Evolutionary conservation across 768 basidiomycete genomes (phyloP).

Genomic region (Ramaria sp.): DNA sequence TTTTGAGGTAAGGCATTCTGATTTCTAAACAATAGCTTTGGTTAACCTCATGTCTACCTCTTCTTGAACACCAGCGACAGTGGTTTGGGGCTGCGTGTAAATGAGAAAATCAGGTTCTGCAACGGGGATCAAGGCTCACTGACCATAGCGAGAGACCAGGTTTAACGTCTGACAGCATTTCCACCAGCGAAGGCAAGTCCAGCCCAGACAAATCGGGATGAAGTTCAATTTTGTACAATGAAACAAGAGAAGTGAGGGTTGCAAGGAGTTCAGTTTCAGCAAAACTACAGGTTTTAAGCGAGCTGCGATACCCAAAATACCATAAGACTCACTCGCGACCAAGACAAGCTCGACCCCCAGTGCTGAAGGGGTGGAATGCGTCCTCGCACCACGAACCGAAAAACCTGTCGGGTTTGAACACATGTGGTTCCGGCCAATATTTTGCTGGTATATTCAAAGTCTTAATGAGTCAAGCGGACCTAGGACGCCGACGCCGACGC

Average conservation of each 20-base stretch:
- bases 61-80: too few relatives aligned
- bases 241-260: not conserved
- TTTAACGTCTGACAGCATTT: not conserved
- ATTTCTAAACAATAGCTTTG: too few relatives aligned
- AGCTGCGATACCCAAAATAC: not conserved
- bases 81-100: too few relatives aligned
- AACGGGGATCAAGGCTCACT: too few relatives aligned
- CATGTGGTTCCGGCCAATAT: conserved; percentile 5
- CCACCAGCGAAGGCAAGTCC: not conserved
- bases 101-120: too few relatives aligned
- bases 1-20: too few relatives aligned
- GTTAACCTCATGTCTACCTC: too few relatives aligned
- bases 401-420: conserved; percentile 6
- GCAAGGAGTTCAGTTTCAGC: not conserved
- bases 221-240: not conserved
- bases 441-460: not conserved
- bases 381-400: conserved; percentile 2
- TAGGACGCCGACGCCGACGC: not conserved
- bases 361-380: conserved; percentile 3
- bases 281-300: not conserved
- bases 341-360: not conserved
- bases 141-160: not conserved
- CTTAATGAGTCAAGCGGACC: not conserved
- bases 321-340: not conserved
- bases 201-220: not conserved